Conservation (phyloP, 169 alveolate species). For the Plasmodium gonderi region DNA sequence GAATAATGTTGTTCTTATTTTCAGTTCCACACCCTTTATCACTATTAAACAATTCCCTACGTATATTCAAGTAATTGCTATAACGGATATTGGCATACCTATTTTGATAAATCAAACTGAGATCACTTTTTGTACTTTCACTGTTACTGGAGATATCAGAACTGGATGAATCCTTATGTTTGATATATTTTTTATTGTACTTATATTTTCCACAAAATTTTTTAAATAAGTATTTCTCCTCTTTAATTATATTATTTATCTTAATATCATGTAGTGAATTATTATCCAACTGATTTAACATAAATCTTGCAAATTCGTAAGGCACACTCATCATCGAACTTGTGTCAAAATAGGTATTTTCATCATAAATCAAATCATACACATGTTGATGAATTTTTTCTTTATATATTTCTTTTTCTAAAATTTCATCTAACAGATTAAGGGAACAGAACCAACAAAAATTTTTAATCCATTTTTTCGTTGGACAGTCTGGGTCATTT, state of each 20-base stretch:
- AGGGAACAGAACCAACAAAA: constrained; percentile 73
- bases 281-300: constrained; percentile 27
- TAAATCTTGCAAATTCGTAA: constrained; percentile 66
- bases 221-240: constrained; percentile 48
- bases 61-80: constrained; percentile 25
- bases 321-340: constrained; percentile 71
- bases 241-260: constrained; percentile 60
- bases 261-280: constrained; percentile 21
- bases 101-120: background rate
- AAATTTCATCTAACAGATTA: constrained; percentile 57
- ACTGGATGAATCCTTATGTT: background rate
- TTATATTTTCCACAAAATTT: constrained; percentile 18
- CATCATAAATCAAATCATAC: constrained; percentile 63
- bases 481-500: background rate
- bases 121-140: constrained; percentile 24
- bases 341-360: constrained; percentile 57
- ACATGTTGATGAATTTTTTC: constrained; percentile 45
- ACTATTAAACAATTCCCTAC: constrained; percentile 6
- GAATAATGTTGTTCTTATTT: background rate
- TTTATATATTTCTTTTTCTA: constrained; percentile 68
- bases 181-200: background rate
- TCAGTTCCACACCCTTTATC: background rate
- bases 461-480: constrained; percentile 45
- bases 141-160: constrained; percentile 12
- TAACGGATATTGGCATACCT: background rate